Conservation (phyloP, 352 stramenopile species). For the Phytophthora boehmeriae region DNA sequence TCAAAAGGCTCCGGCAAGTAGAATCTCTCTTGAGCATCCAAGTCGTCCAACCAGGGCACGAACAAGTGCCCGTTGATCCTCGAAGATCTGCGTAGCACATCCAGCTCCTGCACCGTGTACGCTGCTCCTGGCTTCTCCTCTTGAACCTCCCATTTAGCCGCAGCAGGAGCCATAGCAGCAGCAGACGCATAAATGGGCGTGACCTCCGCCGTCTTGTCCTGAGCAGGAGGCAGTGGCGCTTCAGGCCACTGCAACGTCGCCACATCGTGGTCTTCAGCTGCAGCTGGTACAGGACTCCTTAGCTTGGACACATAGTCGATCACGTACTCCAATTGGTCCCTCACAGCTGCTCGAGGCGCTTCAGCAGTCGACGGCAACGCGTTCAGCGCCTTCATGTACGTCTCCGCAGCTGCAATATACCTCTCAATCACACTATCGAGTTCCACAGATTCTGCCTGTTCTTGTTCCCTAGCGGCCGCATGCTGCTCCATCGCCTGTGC, state of each 20-base stretch:
- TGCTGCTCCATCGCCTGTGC: conserved; percentile 42
- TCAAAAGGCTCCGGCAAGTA: conserved; percentile 52
- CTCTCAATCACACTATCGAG: conserved; percentile 36
- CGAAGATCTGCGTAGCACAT: conserved; percentile 82
- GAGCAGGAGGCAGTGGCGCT: conserved; percentile 15
- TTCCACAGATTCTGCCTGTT: conserved; percentile 12
- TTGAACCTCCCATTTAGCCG: neutral
- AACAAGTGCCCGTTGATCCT: conserved; percentile 87
- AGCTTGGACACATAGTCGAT: conserved; percentile 69
- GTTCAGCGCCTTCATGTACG: conserved; percentile 72
- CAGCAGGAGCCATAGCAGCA: neutral
- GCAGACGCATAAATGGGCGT: conserved; percentile 21
- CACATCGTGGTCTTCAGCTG: conserved; percentile 8
- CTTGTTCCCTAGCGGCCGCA: conserved; percentile 29
- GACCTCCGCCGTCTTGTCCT: conserved; percentile 27
- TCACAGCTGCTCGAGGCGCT: conserved; percentile 42
- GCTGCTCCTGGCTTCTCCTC: conserved; percentile 22
- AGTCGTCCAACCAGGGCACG: conserved; percentile 77
- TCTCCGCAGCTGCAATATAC: conserved; percentile 63
- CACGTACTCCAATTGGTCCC: conserved; percentile 78
- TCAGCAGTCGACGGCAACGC: conserved; percentile 40
- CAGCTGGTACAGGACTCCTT: conserved; percentile 33
- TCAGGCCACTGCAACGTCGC: conserved; percentile 49
- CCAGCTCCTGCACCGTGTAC: conserved; percentile 71
- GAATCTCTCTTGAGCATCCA: conserved; percentile 69